Conservation (phyloP, 2,329 filamentous ascomycete species). For the Aspergillus luchuensis region DNA sequence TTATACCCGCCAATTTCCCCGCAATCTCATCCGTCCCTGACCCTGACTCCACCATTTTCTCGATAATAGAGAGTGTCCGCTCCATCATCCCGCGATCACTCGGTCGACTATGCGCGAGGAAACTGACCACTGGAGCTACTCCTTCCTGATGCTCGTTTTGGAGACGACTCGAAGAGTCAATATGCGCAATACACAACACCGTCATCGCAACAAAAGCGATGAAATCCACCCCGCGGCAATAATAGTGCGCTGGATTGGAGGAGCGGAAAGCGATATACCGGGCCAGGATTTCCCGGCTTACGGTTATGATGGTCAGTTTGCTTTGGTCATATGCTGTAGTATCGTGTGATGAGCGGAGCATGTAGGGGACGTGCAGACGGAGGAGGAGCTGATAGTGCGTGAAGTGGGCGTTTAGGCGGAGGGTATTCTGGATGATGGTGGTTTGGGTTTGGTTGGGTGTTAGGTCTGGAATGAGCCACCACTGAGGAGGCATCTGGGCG, state of each 20-base stretch:
- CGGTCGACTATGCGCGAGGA: constrained; percentile 4
- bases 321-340: constrained; percentile 49
- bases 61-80: constrained; percentile 38
- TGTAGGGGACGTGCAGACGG: constrained; percentile 58
- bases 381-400: constrained; percentile 55
- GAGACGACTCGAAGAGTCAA: constrained; percentile 37
- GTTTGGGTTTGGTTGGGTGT: constrained; percentile 13
- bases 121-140: background rate
- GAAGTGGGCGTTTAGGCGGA: constrained; percentile 52
- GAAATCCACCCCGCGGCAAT: constrained; percentile 56
- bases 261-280: constrained; percentile 54
- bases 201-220: constrained; percentile 48
- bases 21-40: background rate
- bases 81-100: constrained; percentile 49
- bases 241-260: constrained; percentile 40
- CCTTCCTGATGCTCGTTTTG: too few species aligned
- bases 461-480: constrained; percentile 50
- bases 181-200: constrained; percentile 51
- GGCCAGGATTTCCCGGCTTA: constrained; percentile 54
- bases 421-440: constrained; percentile 32
- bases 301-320: constrained; percentile 52
- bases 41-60: constrained; percentile 1
- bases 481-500: constrained; percentile 46
- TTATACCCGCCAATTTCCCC: constrained; percentile 19
- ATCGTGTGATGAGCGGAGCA: constrained; percentile 45